phyloP scores from a whole-genome alignment of 208 protist species.

The Wallacemonas sp. region DNA sequence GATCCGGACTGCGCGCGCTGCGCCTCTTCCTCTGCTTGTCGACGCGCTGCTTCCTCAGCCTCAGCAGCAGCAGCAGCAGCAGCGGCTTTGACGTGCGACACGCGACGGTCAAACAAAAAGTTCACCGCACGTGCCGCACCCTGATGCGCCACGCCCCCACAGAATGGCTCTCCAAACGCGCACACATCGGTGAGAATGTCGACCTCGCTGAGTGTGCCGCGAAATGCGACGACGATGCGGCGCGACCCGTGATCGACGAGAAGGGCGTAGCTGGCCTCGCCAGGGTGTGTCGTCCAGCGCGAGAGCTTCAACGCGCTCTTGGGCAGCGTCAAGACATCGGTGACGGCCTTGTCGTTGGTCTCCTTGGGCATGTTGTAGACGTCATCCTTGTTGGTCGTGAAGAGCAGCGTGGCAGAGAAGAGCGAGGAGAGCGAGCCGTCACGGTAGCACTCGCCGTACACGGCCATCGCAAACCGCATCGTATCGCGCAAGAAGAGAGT shows the following conservation, averaged over 20 bases:
- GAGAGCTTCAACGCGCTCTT: conserved; percentile 36
- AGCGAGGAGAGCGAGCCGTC: conserved; percentile 44
- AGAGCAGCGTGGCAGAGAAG: conserved; percentile 28
- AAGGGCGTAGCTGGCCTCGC: conserved; percentile 58
- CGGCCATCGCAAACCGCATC: conserved; percentile 63
- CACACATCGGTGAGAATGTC: conserved; percentile 69
- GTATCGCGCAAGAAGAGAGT: conserved; percentile 41
- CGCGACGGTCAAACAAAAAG: conserved; percentile 46
- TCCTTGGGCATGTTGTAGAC: conserved; percentile 25
- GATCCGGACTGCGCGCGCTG: no score
- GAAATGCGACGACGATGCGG: conserved; percentile 61
- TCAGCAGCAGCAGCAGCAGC: background rate
- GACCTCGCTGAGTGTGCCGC: conserved; percentile 54
- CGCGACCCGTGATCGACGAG: conserved; percentile 44
- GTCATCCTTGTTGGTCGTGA: conserved; percentile 34
- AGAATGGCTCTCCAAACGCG: conserved; percentile 45
- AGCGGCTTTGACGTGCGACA: conserved; percentile 13
- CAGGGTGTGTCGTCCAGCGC: conserved; percentile 38
- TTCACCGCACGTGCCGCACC: conserved; percentile 46
- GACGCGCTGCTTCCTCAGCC: conserved; percentile 3
- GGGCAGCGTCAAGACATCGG: conserved; percentile 46
- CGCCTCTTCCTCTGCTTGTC: background rate
- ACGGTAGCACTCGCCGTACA: conserved; percentile 60
- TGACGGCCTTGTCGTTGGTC: conserved; percentile 51
- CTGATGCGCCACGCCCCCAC: conserved; percentile 54